phyloP scores from a whole-genome alignment of 202 grass and related monocot genomes.

The Dendrocalamus latiflorus region DNA sequence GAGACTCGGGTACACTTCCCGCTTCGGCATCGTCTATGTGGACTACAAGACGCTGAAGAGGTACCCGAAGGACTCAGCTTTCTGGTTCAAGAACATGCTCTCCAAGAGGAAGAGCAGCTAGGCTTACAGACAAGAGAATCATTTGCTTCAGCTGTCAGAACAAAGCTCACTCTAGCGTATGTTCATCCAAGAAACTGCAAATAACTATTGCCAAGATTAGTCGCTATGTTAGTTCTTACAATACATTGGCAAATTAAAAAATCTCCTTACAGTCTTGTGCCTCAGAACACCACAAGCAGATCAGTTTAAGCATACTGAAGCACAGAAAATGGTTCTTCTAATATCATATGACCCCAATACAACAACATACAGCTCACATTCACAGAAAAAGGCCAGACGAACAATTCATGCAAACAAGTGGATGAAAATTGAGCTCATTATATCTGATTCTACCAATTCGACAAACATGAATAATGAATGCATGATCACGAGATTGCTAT shows the following conservation, averaged over 20 bases:
- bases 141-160: neutral
- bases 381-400: neutral
- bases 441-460: neutral
- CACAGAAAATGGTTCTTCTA: neutral
- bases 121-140: neutral
- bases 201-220: neutral
- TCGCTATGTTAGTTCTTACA: neutral
- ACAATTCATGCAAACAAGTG: neutral
- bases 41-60: conserved; percentile 67
- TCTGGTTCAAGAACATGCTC: conserved; percentile 84
- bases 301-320: neutral
- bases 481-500: neutral
- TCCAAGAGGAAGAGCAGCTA: too few species aligned
- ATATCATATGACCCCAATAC: neutral
- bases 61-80: conserved; percentile 87
- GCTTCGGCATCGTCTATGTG: conserved; percentile 80
- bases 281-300: neutral
- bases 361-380: neutral
- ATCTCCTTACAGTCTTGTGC: neutral
- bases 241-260: neutral
- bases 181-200: neutral
- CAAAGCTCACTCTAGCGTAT: neutral
- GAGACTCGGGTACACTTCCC: conserved; percentile 85
- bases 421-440: neutral
- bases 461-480: conserved; percentile 3